phyloP scores from a whole-genome alignment of 352 stramenopile species.

The Pythium sp. region DNA sequence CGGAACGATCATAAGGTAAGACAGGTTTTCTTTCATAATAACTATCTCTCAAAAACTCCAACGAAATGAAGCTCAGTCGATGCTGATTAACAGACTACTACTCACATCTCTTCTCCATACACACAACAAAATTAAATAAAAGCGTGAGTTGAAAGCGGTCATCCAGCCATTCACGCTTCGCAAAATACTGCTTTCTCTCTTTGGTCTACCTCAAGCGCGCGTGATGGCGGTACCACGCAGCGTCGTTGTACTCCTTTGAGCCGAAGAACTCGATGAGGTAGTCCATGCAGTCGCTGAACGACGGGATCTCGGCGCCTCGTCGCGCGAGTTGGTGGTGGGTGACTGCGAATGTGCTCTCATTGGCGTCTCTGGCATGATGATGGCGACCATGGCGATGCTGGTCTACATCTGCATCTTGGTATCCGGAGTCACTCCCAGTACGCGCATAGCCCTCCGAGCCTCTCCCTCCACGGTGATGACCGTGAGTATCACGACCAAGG shows the following conservation, averaged over 20 bases:
- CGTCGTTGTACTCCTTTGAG: slow-evolving; percentile 6
- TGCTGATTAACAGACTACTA: too few species aligned
- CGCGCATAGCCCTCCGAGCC: neutral
- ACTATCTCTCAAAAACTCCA: too few species aligned
- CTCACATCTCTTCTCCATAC: too few species aligned
- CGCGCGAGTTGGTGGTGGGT: neutral
- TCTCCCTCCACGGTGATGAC: neutral
- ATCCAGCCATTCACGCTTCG: neutral
- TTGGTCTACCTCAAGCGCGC: neutral
- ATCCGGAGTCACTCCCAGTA: neutral
- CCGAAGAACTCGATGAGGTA: slow-evolving; percentile 13
- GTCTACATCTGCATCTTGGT: neutral
- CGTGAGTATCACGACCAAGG: neutral
- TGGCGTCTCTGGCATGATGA: neutral
- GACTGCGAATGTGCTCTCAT: neutral
- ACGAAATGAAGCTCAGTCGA: too few species aligned
- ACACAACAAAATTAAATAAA: neutral
- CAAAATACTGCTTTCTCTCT: neutral
- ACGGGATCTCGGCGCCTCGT: neutral
- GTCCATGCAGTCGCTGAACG: slow-evolving; percentile 13
- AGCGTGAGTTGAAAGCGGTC: neutral
- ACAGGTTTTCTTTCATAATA: too few species aligned
- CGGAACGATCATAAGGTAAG: too few species aligned
- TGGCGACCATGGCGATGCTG: neutral
- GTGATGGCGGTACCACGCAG: slow-evolving; percentile 7